Evolutionary conservation across 2,329 filamentous ascomycete species (phyloP).

Genomic region (Simplicillium sp.): DNA sequence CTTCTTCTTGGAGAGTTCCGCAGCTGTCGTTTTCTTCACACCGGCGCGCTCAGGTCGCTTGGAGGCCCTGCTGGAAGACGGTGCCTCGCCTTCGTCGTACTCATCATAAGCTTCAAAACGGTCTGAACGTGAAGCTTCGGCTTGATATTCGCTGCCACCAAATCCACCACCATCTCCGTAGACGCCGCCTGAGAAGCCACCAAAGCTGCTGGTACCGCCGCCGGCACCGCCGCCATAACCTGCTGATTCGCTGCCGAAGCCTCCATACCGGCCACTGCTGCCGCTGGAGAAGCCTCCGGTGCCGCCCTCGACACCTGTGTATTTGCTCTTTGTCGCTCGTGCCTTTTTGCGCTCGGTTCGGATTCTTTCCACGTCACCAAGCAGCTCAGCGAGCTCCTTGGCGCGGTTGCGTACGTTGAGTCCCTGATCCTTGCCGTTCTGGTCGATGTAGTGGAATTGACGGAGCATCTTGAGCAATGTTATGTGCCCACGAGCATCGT

Average conservation of each 20-base stretch:
- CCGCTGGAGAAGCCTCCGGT: constrained; percentile 45
- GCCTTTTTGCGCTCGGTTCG: constrained; percentile 81
- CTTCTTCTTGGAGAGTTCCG: constrained; percentile 68
- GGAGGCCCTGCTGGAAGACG: constrained; percentile 36
- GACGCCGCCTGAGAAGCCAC: constrained; percentile 60
- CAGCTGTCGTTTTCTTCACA: constrained; percentile 26
- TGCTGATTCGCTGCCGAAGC: constrained; percentile 82
- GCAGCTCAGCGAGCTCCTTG: constrained; percentile 89
- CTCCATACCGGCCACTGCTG: constrained; percentile 58
- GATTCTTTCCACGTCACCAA: constrained; percentile 85
- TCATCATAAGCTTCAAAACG: constrained; percentile 97
- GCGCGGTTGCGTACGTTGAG: constrained; percentile 95
- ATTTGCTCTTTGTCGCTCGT: constrained; percentile 82
- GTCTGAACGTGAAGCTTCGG: constrained; percentile 52
- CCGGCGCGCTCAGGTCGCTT: constrained; percentile 20
- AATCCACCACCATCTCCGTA: constrained; percentile 96
- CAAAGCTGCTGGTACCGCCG: constrained; percentile 30
- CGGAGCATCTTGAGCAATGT: constrained; percentile 96
- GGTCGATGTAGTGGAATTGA: constrained; percentile 94
- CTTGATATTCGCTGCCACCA: constrained; percentile 68
- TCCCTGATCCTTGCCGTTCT: constrained; percentile 96
- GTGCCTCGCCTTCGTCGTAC: constrained; percentile 65
- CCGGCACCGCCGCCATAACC: constrained; percentile 48
- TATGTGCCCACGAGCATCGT: constrained; percentile 91
- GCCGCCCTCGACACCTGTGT: constrained; percentile 86